Base-by-base conservation (phyloP, 345 rosid genomes). In the Erysimum cheiranthoides region DNA sequence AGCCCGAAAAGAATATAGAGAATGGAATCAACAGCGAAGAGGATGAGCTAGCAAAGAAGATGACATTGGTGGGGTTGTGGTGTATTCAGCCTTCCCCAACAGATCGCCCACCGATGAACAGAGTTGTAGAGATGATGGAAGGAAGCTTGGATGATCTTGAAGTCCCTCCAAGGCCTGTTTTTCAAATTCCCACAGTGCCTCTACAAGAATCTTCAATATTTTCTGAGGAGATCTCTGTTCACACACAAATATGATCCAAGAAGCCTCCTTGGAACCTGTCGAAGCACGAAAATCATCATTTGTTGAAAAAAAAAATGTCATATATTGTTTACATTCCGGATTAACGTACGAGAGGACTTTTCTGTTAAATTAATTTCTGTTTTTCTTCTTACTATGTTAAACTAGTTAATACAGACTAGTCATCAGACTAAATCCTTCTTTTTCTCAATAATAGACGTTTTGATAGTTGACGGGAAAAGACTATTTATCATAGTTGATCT, bases 1-100 rank as follows among this genome's bases (percentile, higher is more conserved):
- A 52, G 60, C 21, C 0, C 0, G 36, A 64, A 10, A 25, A 30
- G 21, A 36, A 63, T 14, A 5, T 14, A 1, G 79, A 66, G 4
- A 12, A 42, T 40, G 49, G n/a, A 31, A 18, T 65, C 1, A 38
- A 6, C 6, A 43, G 12, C 35, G 70, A 62, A 28, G 80, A 73
- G 5, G 27, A 74, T 3, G 65, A 80, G 12, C 10, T 49, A 5
- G 47, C 25, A 8, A 70, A 27, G 57, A 83, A 74, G 82, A 65
- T 83, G 75, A 61, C 50, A 3, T 1, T 76, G 25, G 77, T 77
- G 11, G 51, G 77, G 14, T 25, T 80, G 32, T 82, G 78, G 72
- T 73, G 77, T 69, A 84, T 80, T 58, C 84, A 80, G 62, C 43
- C 71, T 4, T 54, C 32, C 6, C 85, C 82, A 62, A 0, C 30